phyloP scores from a whole-genome alignment of 1,284 basidiomycete genomes.

The Apiotrichum laibachii region DNA sequence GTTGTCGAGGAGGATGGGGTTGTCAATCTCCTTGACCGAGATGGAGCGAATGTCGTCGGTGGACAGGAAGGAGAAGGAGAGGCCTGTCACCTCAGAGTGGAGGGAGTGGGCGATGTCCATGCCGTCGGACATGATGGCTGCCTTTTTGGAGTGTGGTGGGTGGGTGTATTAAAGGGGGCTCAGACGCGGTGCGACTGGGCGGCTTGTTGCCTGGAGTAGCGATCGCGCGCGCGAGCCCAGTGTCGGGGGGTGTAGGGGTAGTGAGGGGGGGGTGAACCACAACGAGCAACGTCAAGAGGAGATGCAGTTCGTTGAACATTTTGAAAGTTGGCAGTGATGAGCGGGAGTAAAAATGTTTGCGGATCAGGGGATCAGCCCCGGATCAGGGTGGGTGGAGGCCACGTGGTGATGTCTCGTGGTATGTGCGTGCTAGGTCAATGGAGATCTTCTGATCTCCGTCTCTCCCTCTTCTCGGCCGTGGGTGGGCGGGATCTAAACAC shows the following conservation, averaged over 20 bases:
- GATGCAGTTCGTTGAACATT: not conserved
- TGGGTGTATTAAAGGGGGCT: conserved; percentile 6
- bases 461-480: no score
- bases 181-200: conserved; percentile 20
- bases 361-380: not conserved
- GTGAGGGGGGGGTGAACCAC: conserved; percentile 4
- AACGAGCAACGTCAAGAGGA: not conserved
- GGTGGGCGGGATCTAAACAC: no score
- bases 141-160: not conserved
- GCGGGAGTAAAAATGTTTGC: conserved; percentile 1
- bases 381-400: no score
- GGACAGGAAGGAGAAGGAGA: conserved; percentile 94
- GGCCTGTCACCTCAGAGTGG: conserved; percentile 73
- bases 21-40: conserved; percentile 94
- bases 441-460: no score
- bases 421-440: no score
- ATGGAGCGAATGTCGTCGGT: conserved; percentile 87
- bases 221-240: conserved; percentile 12
- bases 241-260: conserved; percentile 4
- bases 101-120: conserved; percentile 95
- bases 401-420: no score
- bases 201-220: conserved; percentile 1
- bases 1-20: conserved; percentile 90
- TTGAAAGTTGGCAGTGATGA: not conserved
- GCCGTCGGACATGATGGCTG: conserved; percentile 1